A percentile compares a stretch with the other conserved stretches of the same genome.
phyloP scores from a whole-genome alignment of 345 rosid genomes.

The Hypericum androsaemum region DNA sequence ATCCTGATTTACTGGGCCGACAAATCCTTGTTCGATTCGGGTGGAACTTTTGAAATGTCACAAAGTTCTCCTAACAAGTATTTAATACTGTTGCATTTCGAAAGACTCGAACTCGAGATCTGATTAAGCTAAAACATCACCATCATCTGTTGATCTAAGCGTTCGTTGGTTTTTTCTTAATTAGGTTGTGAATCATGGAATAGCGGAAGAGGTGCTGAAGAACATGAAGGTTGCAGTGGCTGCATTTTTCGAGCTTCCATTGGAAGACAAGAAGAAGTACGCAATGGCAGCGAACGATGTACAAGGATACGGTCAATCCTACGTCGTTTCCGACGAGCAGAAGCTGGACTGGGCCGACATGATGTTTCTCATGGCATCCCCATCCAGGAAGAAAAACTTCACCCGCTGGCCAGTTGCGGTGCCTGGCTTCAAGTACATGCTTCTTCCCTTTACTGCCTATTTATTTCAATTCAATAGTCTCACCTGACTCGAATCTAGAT shows the following conservation, averaged over 20 bases:
- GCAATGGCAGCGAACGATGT: constrained; percentile 17
- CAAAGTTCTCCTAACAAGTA: no score
- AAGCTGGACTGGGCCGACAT: constrained; percentile 24
- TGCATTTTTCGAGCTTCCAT: constrained; percentile 16
- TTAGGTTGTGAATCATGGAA: constrained; percentile 16
- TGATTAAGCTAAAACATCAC: no score
- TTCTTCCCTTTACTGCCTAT: background rate
- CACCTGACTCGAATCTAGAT: no score
- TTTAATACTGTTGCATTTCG: no score
- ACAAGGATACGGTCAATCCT: constrained; percentile 23
- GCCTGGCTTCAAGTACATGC: constrained; percentile 3
- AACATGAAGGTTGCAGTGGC: constrained; percentile 12
- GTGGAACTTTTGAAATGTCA: no score
- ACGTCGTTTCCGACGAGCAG: constrained; percentile 20
- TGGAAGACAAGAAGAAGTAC: constrained; percentile 22
- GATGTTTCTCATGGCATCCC: constrained; percentile 14
- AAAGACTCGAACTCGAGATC: no score
- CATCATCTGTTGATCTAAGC: no score
- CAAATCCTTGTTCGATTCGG: no score
- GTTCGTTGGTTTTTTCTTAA: constrained; percentile 2
- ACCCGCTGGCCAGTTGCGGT: constrained; percentile 21
- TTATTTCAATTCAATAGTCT: no score
- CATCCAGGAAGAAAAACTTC: constrained; percentile 10
- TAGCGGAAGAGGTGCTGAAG: constrained; percentile 12
- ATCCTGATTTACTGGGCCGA: no score